Percentiles rank a stretch among this genome's conserved stretches.
Evolutionary conservation across 2,329 filamentous ascomycete genomes (phyloP).

Genomic region (Ophiosphaerella narmari): DNA sequence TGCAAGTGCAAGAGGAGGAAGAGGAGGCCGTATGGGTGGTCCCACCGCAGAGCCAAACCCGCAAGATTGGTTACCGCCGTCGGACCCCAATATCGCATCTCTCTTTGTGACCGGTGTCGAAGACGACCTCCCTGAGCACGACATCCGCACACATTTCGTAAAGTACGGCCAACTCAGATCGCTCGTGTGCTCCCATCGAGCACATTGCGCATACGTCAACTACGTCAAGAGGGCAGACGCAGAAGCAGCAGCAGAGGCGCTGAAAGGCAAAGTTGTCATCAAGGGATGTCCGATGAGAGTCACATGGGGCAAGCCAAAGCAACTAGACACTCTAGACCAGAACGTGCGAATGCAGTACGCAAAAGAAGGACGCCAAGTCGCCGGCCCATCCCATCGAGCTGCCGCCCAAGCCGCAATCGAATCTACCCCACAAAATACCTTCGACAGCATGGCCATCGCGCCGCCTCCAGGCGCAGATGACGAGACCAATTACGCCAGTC

Average conservation of each 20-base stretch:
- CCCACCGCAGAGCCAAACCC: conserved; percentile 78
- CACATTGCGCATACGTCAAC: conserved; percentile 96
- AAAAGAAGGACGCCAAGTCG: conserved; percentile 66
- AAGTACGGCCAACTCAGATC: conserved; percentile 88
- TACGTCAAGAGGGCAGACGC: conserved; percentile 83
- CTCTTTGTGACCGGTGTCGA: conserved; percentile 95
- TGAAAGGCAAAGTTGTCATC: conserved; percentile 86
- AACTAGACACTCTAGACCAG: conserved; percentile 87
- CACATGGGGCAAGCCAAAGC: conserved; percentile 90
- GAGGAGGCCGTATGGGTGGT: conserved; percentile 54
- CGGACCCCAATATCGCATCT: conserved; percentile 85
- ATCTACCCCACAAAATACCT: conserved; percentile 47
- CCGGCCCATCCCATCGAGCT: conserved; percentile 30
- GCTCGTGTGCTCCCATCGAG: conserved; percentile 93
- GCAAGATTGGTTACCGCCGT: conserved; percentile 83
- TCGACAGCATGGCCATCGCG: conserved; percentile 61
- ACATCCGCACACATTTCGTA: conserved; percentile 87
- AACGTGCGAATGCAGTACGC: conserved; percentile 83
- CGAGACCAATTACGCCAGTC: conserved; percentile 81
- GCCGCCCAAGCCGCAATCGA: conserved; percentile 48
- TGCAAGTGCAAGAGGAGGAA: conserved; percentile 45
- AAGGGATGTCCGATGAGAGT: conserved; percentile 88
- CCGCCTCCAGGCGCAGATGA: conserved; percentile 80
- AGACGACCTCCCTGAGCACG: conserved; percentile 92
- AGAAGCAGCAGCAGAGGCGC: conserved; percentile 81